phyloP scores from a whole-genome alignment of 306 rosid genomes.

The Cicer arietinum region DNA sequence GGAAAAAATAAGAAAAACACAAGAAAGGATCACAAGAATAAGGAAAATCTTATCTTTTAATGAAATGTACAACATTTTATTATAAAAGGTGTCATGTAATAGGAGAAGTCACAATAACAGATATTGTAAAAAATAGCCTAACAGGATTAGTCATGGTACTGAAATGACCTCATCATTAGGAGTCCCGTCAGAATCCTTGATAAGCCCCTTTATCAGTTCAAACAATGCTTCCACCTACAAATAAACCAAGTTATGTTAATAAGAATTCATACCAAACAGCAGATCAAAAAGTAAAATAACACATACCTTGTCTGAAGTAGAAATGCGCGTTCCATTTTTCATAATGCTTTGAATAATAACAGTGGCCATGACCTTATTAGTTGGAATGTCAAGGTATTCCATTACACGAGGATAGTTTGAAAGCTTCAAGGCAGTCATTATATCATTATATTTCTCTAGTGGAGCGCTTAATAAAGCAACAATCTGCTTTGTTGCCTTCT shows the following conservation, averaged over 20 bases:
- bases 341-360: slow-evolving; percentile 97
- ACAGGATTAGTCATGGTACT: slow-evolving; percentile 28
- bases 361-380: slow-evolving; percentile 94
- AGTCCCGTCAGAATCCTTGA: slow-evolving; percentile 77
- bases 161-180: slow-evolving; percentile 72
- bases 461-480: slow-evolving; percentile 98
- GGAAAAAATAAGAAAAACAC: not conserved
- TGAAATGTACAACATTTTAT: slow-evolving; percentile 14
- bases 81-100: slow-evolving; percentile 20
- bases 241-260: slow-evolving; percentile 43
- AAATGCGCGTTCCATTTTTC: slow-evolving; percentile 83
- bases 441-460: slow-evolving; percentile 93
- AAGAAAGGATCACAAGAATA: slow-evolving; percentile 22
- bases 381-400: slow-evolving; percentile 88
- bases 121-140: slow-evolving; percentile 24
- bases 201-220: slow-evolving; percentile 91
- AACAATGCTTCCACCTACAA: slow-evolving; percentile 92
- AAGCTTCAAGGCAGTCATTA: slow-evolving; percentile 92
- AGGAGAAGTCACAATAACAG: slow-evolving; percentile 30
- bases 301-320: slow-evolving; percentile 84
- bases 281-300: slow-evolving; percentile 38
- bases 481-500: slow-evolving; percentile 87
- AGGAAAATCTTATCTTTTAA: slow-evolving; percentile 5
- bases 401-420: slow-evolving; percentile 91
- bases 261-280: slow-evolving; percentile 44